Conservation (phyloP, 352 stramenopile species). For the Phytophthora meadii region DNA sequence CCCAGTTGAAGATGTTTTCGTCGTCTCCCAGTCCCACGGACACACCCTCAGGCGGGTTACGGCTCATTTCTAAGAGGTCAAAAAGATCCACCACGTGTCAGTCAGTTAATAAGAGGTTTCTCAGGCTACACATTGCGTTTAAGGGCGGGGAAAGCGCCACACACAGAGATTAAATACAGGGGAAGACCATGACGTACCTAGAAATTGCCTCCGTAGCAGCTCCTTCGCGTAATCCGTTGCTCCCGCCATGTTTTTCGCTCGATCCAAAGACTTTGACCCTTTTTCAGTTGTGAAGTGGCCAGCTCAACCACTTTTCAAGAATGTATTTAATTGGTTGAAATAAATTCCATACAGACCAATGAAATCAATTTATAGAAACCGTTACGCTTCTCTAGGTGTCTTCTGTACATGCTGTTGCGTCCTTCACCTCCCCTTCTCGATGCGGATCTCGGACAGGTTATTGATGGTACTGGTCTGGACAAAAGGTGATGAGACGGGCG, state of each 20-base stretch:
- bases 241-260: slow-evolving; percentile 42
- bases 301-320: slow-evolving; percentile 14
- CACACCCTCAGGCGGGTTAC: slow-evolving; percentile 98
- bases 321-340: slow-evolving; percentile 20
- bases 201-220: slow-evolving; percentile 82
- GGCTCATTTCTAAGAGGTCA: slow-evolving; percentile 93
- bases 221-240: slow-evolving; percentile 80
- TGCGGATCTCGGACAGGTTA: slow-evolving; percentile 69
- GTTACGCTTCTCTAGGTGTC: background rate
- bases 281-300: slow-evolving; percentile 30
- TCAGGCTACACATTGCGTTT: background rate
- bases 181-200: slow-evolving; percentile 50
- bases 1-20: slow-evolving; percentile 99
- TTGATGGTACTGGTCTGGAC: slow-evolving; percentile 65
- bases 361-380: slow-evolving; percentile 14
- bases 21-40: slow-evolving; percentile 98
- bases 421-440: slow-evolving; percentile 53
- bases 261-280: slow-evolving; percentile 10
- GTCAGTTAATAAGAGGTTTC: slow-evolving; percentile 6
- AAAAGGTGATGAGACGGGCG: slow-evolving; percentile 29
- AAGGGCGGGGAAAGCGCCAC: slow-evolving; percentile 2
- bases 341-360: slow-evolving; percentile 9
- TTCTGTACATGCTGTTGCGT: slow-evolving; percentile 21
- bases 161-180: background rate
- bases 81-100: slow-evolving; percentile 24